Percentiles rank a stretch among this genome's conserved stretches.
phyloP scores from a whole-genome alignment of 2,329 filamentous ascomycete genomes.

The Drechslerella stenobrocha region DNA sequence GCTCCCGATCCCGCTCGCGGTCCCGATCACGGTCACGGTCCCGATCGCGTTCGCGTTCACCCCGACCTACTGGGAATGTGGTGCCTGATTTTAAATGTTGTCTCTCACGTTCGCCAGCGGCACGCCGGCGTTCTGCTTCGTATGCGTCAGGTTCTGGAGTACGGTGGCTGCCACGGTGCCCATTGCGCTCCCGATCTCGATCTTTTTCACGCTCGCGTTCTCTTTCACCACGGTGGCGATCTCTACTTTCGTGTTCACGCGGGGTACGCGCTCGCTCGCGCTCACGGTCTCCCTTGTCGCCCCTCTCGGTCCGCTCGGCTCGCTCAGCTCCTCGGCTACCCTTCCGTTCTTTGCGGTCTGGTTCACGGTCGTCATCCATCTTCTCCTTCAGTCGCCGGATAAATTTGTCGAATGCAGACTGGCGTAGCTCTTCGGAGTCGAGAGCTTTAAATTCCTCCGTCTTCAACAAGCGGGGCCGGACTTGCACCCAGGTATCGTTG shows the following conservation, averaged over 20 bases:
- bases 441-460: slow-evolving; percentile 80
- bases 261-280: slow-evolving; percentile 42
- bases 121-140: slow-evolving; percentile 90
- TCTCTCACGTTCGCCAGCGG: slow-evolving; percentile 88
- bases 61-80: slow-evolving; percentile 29
- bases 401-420: slow-evolving; percentile 85
- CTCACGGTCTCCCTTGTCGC: slow-evolving; percentile 43
- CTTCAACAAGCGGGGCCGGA: slow-evolving; percentile 76
- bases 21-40: slow-evolving; percentile 48
- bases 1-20: slow-evolving; percentile 58
- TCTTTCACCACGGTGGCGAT: slow-evolving; percentile 44
- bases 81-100: slow-evolving; percentile 75
- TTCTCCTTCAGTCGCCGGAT: slow-evolving; percentile 88
- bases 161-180: slow-evolving; percentile 59
- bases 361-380: slow-evolving; percentile 73
- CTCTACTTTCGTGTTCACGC: slow-evolving; percentile 46
- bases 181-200: slow-evolving; percentile 51
- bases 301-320: slow-evolving; percentile 39
- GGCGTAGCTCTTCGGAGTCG: slow-evolving; percentile 77
- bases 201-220: slow-evolving; percentile 49
- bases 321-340: slow-evolving; percentile 56
- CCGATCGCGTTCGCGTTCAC: slow-evolving; percentile 54
- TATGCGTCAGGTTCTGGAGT: slow-evolving; percentile 92
- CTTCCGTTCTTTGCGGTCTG: slow-evolving; percentile 60
- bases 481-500: slow-evolving; percentile 84